These are phyloP conservation scores for Fusarium continuum DNA, from an alignment of 2,329 filamentous ascomycete genomes.

Conservation along the genomic window DNA sequence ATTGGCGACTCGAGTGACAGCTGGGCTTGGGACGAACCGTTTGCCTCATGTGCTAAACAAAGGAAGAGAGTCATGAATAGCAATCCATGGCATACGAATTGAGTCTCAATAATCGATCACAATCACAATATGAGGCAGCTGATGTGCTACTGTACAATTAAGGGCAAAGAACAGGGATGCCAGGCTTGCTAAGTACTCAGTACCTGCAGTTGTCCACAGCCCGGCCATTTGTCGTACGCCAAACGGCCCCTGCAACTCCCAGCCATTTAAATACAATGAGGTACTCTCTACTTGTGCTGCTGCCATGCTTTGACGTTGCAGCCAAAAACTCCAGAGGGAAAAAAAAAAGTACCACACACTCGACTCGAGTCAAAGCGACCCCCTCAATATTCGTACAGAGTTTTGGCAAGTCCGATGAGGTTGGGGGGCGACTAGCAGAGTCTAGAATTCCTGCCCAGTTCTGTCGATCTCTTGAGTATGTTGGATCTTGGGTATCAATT, in stretches of 20 bases:
- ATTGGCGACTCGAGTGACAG: slow-evolving; percentile 22
- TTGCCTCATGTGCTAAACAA: slow-evolving; percentile 23
- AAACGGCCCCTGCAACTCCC: slow-evolving; percentile 9
- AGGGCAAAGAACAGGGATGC: background rate
- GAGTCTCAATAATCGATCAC: background rate
- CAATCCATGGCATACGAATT: background rate
- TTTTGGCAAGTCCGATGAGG: background rate
- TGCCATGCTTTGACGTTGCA: slow-evolving; percentile 27
- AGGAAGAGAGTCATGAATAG: slow-evolving; percentile 17
- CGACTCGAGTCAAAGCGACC: slow-evolving; percentile 17
- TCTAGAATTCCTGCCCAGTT: slow-evolving; percentile 32
- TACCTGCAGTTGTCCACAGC: slow-evolving; percentile 28
- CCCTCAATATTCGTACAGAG: background rate
- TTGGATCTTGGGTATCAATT: slow-evolving; percentile 21
- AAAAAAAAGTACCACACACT: background rate
- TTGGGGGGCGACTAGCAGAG: slow-evolving; percentile 1
- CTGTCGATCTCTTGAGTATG: slow-evolving; percentile 23
- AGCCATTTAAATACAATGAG: slow-evolving; percentile 17
- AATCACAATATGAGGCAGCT: background rate
- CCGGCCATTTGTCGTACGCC: slow-evolving; percentile 11
- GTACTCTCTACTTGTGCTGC: slow-evolving; percentile 24
- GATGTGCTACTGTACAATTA: background rate
- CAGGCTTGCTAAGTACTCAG: slow-evolving; percentile 11
- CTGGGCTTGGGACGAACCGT: slow-evolving; percentile 24
- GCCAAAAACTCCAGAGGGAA: background rate